Conservation (phyloP, 495 filamentous ascomycete species). For the Talaromyces adpressus region DNA sequence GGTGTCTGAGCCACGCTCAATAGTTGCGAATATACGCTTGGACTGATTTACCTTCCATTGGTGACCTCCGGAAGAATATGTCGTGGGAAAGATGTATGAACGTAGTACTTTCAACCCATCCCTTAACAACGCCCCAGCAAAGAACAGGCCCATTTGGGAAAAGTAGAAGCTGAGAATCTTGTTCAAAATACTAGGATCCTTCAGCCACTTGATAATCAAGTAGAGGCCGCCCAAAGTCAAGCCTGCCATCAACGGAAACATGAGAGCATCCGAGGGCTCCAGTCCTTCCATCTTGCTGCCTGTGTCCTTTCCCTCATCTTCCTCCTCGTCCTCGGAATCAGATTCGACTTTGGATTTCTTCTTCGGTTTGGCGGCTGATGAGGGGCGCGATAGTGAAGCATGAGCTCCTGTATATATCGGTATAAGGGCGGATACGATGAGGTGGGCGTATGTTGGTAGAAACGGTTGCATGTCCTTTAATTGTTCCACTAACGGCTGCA, state of each 20-base stretch:
- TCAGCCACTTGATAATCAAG: slow-evolving; percentile 80
- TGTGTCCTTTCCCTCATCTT: slow-evolving; percentile 37
- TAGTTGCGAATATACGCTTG: slow-evolving; percentile 21
- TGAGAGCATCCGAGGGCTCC: slow-evolving; percentile 70
- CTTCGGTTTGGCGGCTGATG: slow-evolving; percentile 61
- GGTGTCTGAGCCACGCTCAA: slow-evolving; percentile 4
- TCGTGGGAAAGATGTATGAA: slow-evolving; percentile 65
- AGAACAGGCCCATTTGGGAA: slow-evolving; percentile 68
- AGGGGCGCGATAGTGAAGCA: slow-evolving; percentile 65
- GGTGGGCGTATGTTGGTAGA: slow-evolving; percentile 60
- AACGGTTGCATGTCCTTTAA: slow-evolving; percentile 44
- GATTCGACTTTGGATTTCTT: slow-evolving; percentile 40
- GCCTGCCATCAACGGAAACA: slow-evolving; percentile 81
- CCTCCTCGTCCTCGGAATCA: slow-evolving; percentile 50
- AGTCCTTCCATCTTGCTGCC: slow-evolving; percentile 65
- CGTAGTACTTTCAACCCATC: slow-evolving; percentile 58
- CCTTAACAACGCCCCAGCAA: slow-evolving; percentile 59
- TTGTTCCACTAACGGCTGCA: slow-evolving; percentile 43
- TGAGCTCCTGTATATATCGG: slow-evolving; percentile 69
- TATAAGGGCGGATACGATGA: slow-evolving; percentile 60
- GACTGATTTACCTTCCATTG: slow-evolving; percentile 31
- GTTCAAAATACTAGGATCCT: slow-evolving; percentile 76
- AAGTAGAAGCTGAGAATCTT: slow-evolving; percentile 82
- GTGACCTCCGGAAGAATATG: slow-evolving; percentile 29
- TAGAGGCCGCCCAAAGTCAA: slow-evolving; percentile 69